Evolutionary conservation across 2,329 filamentous ascomycete genomes (phyloP), one percentile per base, ranked within the genome.

Genomic region (Penicillium sclerotigenum): DNA sequence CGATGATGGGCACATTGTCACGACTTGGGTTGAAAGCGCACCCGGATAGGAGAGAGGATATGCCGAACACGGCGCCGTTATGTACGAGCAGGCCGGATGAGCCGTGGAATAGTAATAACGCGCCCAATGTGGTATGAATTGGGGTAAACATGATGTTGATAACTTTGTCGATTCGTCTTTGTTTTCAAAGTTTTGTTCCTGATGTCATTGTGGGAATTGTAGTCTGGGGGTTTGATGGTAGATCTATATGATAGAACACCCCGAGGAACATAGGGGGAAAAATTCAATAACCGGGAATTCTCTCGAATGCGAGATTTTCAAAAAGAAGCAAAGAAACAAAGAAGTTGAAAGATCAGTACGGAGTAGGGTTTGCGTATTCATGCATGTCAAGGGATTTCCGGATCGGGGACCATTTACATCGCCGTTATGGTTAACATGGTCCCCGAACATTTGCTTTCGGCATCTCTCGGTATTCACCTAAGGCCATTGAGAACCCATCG

Each of bases 31-130:
- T 66, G 38, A 72, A 69, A 34, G 81, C 64, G 9, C 74, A 67
- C 4, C 72, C 71, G 2, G 77, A 73, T 22, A 82, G 60, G 10
- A 80, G 70, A 6, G 77, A 79, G 3, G 80, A 82, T 43, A 77
- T 76, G 8, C 80, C 80, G 55, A 83, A 73, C 5, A 82, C 69
- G 2, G 71, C 69, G n/a, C 80, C 80, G 71, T 80, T 82, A 46
- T 81, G 77, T 47, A 78, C 67, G 16, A 83, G 76, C 0, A 82
- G 71, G 20, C 75, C 73, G 20, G 77, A 78, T 0, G 80, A 80
- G 42, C 78, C 75, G 63, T 81, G 78, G 54, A 79, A 79, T 47
- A 83, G 72, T 51, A 83, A 67, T 13, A 82, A 48, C 2, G 80
- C 79, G 18, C 80, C 80, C 11, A 82, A 64, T 6, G 76, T 74